A percentile compares a stretch with the other conserved stretches of the same genome.
Evolutionary conservation across 106 monocot species (phyloP).

Genomic region (Phalaenopsis equestris): DNA sequence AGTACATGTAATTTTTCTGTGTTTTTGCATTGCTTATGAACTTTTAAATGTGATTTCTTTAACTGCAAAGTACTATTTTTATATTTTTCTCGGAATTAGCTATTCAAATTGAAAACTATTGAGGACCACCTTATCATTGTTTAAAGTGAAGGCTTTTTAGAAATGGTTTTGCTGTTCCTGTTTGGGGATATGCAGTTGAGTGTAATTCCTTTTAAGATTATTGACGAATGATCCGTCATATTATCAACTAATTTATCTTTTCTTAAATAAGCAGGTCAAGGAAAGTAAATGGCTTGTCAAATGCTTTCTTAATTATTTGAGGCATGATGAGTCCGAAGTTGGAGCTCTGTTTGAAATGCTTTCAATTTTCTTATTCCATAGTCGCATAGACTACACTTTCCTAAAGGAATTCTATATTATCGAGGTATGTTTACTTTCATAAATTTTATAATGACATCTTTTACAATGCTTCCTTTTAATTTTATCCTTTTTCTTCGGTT

Average conservation of each 20-base stretch:
- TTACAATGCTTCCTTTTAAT: not conserved
- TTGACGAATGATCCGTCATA: not conserved
- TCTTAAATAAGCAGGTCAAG: constrained; percentile 61
- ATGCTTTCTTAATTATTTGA: constrained; percentile 90
- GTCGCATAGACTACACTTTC: constrained; percentile 93
- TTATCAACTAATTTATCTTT: not conserved
- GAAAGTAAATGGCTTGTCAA: constrained; percentile 98
- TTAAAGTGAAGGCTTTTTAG: not conserved
- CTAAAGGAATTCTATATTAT: constrained; percentile 88
- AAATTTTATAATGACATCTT: not conserved
- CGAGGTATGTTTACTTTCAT: constrained; percentile 44
- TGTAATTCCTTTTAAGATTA: not conserved
- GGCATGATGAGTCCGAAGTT: constrained; percentile 88
- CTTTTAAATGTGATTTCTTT: not conserved
- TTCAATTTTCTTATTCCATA: constrained; percentile 82
- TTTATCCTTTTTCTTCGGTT: not conserved
- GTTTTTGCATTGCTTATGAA: not conserved
- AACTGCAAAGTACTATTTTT: not conserved
- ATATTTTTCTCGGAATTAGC: not conserved
- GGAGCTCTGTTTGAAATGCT: constrained; percentile 94
- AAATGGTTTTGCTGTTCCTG: not conserved
- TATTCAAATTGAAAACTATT: not conserved
- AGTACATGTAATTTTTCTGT: not conserved
- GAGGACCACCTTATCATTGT: not conserved
- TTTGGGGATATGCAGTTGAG: not conserved